A percentile compares a stretch with the other conserved stretches of the same genome.
These are phyloP conservation scores for Tripterygium wilfordii DNA, from an alignment of 177 flowering plant genomes.

Conservation along the genomic window DNA sequence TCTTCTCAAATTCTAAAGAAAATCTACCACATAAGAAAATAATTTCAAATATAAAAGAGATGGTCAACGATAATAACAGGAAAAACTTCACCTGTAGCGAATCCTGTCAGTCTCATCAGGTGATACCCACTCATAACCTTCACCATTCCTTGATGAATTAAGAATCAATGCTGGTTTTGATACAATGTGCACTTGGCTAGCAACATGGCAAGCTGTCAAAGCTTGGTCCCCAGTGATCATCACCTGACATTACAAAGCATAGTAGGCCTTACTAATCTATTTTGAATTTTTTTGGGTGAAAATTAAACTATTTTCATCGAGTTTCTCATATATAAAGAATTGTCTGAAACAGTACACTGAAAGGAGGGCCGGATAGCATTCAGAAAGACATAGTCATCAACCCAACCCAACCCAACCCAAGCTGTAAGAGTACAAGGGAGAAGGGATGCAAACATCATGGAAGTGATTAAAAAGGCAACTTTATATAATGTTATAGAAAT, in stretches of 20 bases:
- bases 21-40: not conserved
- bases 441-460: too few species aligned
- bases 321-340: too few species aligned
- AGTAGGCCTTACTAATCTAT: not conserved
- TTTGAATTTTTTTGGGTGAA: too few species aligned
- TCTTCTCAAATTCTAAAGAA: too few species aligned
- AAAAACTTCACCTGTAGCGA: slow-evolving; percentile 40
- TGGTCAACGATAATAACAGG: not conserved
- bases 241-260: slow-evolving; percentile 34
- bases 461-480: too few species aligned
- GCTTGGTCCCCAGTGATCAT: slow-evolving; percentile 99
- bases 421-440: too few species aligned
- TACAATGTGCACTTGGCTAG: slow-evolving; percentile 88
- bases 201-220: slow-evolving; percentile 97
- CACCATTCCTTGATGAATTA: slow-evolving; percentile 27
- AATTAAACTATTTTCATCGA: too few species aligned
- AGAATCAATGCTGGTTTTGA: slow-evolving; percentile 79
- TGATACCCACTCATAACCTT: slow-evolving; percentile 76
- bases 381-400: too few species aligned
- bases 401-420: too few species aligned
- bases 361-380: too few species aligned
- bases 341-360: too few species aligned
- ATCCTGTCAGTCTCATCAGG: slow-evolving; percentile 69
- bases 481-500: too few species aligned
- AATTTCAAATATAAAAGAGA: not conserved